phyloP scores from a whole-genome alignment of 169 alveolate genomes.

The Neospora caninum region DNA sequence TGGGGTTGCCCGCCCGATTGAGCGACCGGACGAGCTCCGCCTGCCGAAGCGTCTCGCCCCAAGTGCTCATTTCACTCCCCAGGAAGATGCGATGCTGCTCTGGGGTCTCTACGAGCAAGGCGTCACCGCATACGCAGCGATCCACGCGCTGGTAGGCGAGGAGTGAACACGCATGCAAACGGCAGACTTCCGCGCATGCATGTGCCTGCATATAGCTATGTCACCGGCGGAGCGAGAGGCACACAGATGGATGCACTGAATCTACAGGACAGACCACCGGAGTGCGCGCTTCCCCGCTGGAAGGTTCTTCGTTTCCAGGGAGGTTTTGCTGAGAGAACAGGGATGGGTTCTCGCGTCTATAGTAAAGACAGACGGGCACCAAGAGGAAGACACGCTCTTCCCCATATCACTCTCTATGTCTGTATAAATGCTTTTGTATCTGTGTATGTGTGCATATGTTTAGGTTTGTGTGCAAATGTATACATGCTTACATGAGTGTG shows the following conservation, averaged over 20 bases:
- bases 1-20: conserved; percentile 22
- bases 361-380: no score
- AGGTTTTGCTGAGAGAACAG: no score
- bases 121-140: conserved; percentile 38
- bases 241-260: no score
- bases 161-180: neutral
- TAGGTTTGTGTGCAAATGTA: neutral
- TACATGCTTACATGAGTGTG: neutral
- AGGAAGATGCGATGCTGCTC: conserved; percentile 56
- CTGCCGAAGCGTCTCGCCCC: conserved; percentile 54
- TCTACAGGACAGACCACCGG: no score
- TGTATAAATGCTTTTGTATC: neutral
- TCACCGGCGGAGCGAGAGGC: no score
- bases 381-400: no score
- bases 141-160: conserved; percentile 56
- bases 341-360: no score
- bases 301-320: no score
- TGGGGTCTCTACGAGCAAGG: conserved; percentile 69
- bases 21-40: conserved; percentile 41
- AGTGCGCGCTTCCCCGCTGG: no score
- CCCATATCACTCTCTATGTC: neutral
- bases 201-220: no score
- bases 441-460: neutral
- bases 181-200: neutral
- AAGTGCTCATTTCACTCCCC: conserved; percentile 25